Percentiles rank a stretch among this genome's conserved stretches.
Conservation (phyloP, 805 yeast species). For the Saccharomycopsis fibuligera region DNA sequence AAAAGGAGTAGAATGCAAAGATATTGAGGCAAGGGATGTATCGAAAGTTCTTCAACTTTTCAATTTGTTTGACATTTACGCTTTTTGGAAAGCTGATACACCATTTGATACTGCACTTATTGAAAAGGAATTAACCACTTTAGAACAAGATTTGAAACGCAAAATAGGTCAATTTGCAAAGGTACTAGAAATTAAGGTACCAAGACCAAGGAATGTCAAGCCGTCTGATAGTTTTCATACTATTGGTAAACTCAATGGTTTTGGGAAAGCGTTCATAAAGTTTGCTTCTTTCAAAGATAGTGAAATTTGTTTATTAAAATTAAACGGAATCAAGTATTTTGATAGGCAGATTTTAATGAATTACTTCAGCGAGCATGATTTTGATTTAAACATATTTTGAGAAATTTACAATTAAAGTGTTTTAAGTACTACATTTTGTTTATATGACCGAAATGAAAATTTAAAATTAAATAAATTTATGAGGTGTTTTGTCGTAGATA, state of each 20-base stretch:
- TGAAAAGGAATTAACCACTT: conserved; percentile 30
- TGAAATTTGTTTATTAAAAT: conserved; percentile 42
- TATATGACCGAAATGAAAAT: too few relatives aligned
- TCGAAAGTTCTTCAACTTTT: conserved; percentile 55
- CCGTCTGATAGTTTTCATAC: conserved; percentile 30
- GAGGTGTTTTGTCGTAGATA: too few relatives aligned
- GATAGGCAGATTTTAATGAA: conserved; percentile 65
- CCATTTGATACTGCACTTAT: conserved; percentile 29
- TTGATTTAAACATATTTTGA: conserved; percentile 34
- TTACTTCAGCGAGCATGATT: conserved; percentile 56
- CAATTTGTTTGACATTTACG: conserved; percentile 61
- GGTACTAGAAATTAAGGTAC: conserved; percentile 50
- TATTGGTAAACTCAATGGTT: conserved; percentile 37
- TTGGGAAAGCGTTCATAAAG: conserved; percentile 68
- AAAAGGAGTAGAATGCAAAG: conserved; percentile 23
- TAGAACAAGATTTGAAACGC: conserved; percentile 42
- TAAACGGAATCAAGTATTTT: conserved; percentile 63
- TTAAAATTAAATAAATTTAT: too few relatives aligned
- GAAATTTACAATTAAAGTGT: too few relatives aligned
- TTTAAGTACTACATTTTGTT: too few relatives aligned
- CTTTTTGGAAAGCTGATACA: conserved; percentile 45
- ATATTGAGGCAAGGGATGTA: conserved; percentile 27
- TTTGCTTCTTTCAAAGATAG: conserved; percentile 50
- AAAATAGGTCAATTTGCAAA: conserved; percentile 40
- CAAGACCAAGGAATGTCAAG: conserved; percentile 45